Conservation (phyloP, 495 filamentous ascomycete genomes). For the Cercophora samala region DNA sequence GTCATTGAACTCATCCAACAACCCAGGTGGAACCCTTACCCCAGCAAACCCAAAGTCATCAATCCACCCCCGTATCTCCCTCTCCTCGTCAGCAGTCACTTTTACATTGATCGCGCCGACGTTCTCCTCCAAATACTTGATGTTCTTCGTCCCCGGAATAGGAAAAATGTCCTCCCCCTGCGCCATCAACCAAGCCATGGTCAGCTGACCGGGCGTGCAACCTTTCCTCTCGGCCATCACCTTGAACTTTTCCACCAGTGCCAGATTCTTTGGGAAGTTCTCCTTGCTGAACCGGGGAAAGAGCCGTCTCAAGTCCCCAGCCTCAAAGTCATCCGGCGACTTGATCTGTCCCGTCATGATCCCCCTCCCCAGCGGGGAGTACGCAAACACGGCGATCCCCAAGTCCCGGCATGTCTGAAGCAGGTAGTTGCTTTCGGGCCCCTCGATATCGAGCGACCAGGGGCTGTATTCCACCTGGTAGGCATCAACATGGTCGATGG, state of each 20-base stretch:
- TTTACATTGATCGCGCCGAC: slow-evolving; percentile 42
- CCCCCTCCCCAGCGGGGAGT: slow-evolving; percentile 49
- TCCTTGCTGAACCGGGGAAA: slow-evolving; percentile 48
- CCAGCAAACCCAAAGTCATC: slow-evolving; percentile 18
- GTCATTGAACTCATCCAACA: slow-evolving; percentile 25
- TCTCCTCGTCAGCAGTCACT: slow-evolving; percentile 45
- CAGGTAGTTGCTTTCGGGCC: slow-evolving; percentile 31
- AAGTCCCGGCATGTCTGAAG: slow-evolving; percentile 46
- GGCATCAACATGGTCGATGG: slow-evolving; percentile 38
- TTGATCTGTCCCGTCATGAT: slow-evolving; percentile 42
- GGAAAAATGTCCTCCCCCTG: slow-evolving; percentile 56
- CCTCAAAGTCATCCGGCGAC: slow-evolving; percentile 36
- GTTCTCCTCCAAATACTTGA: slow-evolving; percentile 59
- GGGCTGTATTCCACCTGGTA: slow-evolving; percentile 49
- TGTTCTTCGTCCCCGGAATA: slow-evolving; percentile 57
- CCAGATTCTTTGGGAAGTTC: slow-evolving; percentile 55
- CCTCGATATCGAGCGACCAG: slow-evolving; percentile 46
- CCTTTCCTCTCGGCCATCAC: slow-evolving; percentile 49
- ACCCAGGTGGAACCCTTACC: slow-evolving; percentile 13
- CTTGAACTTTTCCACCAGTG: slow-evolving; percentile 47
- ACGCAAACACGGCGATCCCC: slow-evolving; percentile 46
- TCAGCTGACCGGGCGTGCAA: slow-evolving; percentile 47
- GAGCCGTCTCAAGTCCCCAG: slow-evolving; percentile 38
- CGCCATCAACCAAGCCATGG: slow-evolving; percentile 55
- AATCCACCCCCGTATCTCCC: slow-evolving; percentile 37